Evolutionary conservation across 2,329 filamentous ascomycete species (phyloP).

Genomic region (Cercospora janseana): DNA sequence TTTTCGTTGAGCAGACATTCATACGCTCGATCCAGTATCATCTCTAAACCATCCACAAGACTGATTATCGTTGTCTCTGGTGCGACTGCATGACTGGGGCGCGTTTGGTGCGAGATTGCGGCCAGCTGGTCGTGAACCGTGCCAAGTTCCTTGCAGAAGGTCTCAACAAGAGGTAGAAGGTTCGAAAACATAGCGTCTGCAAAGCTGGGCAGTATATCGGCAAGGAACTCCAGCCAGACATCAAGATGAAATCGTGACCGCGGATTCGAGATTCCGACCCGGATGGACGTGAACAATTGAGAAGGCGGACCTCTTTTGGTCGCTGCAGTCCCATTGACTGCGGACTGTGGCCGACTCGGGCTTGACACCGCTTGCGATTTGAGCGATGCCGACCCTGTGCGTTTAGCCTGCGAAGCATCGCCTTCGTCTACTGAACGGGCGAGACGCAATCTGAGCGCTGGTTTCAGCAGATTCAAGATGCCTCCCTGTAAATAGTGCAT

Average conservation of each 20-base stretch:
- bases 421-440: neutral
- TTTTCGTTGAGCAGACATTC: slow-evolving; percentile 77
- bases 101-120: slow-evolving; percentile 52
- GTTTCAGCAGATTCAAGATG: slow-evolving; percentile 74
- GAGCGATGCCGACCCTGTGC: neutral
- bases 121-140: slow-evolving; percentile 70
- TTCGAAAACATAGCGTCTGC: slow-evolving; percentile 83
- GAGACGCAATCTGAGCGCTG: slow-evolving; percentile 62
- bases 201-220: slow-evolving; percentile 80
- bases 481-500: slow-evolving; percentile 42
- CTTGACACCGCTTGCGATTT: slow-evolving; percentile 11
- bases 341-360: slow-evolving; percentile 4
- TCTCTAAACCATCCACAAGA: slow-evolving; percentile 87
- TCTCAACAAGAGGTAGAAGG: slow-evolving; percentile 85
- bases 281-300: slow-evolving; percentile 76
- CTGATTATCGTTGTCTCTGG: slow-evolving; percentile 32
- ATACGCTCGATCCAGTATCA: slow-evolving; percentile 82
- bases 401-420: neutral
- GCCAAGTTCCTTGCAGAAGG: slow-evolving; percentile 75
- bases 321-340: slow-evolving; percentile 2
- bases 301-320: slow-evolving; percentile 54
- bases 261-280: slow-evolving; percentile 72
- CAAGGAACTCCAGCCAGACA: slow-evolving; percentile 85
- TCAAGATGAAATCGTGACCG: slow-evolving; percentile 77
- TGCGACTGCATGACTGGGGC: slow-evolving; percentile 12